These are phyloP conservation scores for Chlamydomonas sp. DNA, from an alignment of 139 green algal species.

Conservation along the genomic window DNA sequence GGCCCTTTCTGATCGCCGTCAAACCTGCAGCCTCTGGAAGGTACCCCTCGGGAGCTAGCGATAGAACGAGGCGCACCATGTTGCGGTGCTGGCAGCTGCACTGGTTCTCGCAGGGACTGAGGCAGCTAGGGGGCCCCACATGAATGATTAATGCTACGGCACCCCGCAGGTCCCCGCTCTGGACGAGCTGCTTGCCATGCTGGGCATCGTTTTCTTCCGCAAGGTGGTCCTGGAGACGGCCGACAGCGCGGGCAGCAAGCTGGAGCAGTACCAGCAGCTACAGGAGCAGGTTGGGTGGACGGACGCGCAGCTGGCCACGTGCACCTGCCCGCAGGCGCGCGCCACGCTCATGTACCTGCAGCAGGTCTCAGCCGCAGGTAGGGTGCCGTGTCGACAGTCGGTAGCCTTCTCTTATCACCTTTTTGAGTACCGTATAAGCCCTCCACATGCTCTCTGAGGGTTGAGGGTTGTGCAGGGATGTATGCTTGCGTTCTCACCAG, in stretches of 20 bases:
- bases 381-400: neutral
- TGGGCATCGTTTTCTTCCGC: conserved; percentile 47
- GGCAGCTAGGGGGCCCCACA: neutral
- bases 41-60: neutral
- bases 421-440: too few species aligned
- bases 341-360: conserved; percentile 48
- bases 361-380: conserved; percentile 24
- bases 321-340: conserved; percentile 15
- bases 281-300: conserved; percentile 37
- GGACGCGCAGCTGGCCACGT: conserved; percentile 34
- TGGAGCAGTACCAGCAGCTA: conserved; percentile 38
- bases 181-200: conserved; percentile 34
- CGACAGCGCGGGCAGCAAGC: conserved; percentile 18
- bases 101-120: neutral
- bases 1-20: neutral
- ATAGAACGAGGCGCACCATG: neutral
- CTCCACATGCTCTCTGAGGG: neutral
- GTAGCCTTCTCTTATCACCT: neutral
- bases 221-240: conserved; percentile 41
- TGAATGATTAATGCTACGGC: neutral
- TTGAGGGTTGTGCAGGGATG: neutral
- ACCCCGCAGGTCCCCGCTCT: conserved; percentile 30
- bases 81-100: neutral
- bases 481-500: too few species aligned
- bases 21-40: neutral